Conservation (phyloP, 345 rosid species). For the Hypericum androsaemum region DNA sequence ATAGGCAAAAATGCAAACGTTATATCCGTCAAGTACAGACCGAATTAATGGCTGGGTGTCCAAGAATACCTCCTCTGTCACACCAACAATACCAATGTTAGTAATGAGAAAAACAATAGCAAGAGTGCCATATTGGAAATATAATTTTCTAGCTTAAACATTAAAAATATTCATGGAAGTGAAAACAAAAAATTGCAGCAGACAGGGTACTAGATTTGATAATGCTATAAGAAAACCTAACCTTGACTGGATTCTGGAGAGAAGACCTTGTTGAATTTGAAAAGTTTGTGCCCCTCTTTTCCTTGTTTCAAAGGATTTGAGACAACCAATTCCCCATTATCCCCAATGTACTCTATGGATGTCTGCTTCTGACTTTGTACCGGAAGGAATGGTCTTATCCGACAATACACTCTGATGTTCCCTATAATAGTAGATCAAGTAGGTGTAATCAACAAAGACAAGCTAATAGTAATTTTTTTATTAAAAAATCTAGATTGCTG, state of each 20-base stretch:
- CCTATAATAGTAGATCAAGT: slow-evolving; percentile 34
- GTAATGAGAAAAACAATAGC: slow-evolving; percentile 6
- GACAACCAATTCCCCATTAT: slow-evolving; percentile 84
- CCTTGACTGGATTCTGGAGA: slow-evolving; percentile 82
- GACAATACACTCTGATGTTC: slow-evolving; percentile 92
- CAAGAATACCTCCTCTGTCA: slow-evolving; percentile 77
- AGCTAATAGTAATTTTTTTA: slow-evolving; percentile 1
- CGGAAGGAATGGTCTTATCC: slow-evolving; percentile 85
- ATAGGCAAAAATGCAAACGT: slow-evolving; percentile 97
- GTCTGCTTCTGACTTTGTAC: slow-evolving; percentile 74
- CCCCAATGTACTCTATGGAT: slow-evolving; percentile 65
- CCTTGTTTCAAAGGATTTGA: slow-evolving; percentile 75
- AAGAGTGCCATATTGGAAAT: slow-evolving; percentile 2
- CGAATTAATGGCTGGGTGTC: slow-evolving; percentile 89
- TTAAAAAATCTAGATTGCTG: background rate
- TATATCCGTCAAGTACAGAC: slow-evolving; percentile 91
- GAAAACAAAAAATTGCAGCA: background rate
- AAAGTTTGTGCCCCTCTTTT: slow-evolving; percentile 64
- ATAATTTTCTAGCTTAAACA: background rate
- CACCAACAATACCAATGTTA: background rate
- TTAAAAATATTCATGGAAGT: background rate
- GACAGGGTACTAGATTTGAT: background rate
- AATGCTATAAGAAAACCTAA: slow-evolving; percentile 13
- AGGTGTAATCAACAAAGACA: slow-evolving; percentile 14
- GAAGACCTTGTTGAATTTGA: slow-evolving; percentile 89